Conservation (phyloP, 139 green algal species). For the Chlamydomonas sp. region DNA sequence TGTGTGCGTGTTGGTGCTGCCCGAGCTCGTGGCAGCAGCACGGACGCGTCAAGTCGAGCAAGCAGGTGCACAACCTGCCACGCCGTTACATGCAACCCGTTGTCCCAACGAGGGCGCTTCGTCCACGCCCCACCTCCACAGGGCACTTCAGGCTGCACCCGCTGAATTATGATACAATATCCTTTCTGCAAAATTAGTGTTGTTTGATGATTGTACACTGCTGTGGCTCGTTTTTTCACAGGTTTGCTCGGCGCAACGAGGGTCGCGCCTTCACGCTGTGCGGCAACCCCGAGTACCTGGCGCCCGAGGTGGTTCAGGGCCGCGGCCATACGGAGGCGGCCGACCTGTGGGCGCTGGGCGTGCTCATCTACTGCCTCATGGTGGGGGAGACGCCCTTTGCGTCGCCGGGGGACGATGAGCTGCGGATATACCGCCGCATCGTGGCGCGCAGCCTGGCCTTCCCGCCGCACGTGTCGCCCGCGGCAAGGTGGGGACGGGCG, state of each 20-base stretch:
- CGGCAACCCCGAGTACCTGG: slow-evolving; percentile 75
- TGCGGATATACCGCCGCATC: slow-evolving; percentile 70
- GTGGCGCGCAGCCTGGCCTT: slow-evolving; percentile 42
- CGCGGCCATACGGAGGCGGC: slow-evolving; percentile 59
- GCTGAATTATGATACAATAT: not conserved
- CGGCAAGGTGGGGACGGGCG: slow-evolving; percentile 9
- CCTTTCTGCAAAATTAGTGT: slow-evolving; percentile 1
- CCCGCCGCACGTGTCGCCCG: slow-evolving; percentile 55
- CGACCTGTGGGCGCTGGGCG: slow-evolving; percentile 79
- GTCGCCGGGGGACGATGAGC: slow-evolving; percentile 65
- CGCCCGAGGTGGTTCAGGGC: slow-evolving; percentile 74
- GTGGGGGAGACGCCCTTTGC: slow-evolving; percentile 61
- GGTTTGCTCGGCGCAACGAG: slow-evolving; percentile 66
- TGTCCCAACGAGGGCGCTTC: no score
- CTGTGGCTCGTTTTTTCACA: not conserved
- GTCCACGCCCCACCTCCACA: no score
- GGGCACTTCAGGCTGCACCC: not conserved
- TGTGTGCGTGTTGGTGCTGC: no score
- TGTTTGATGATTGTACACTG: not conserved
- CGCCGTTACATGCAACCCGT: no score
- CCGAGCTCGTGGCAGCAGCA: no score
- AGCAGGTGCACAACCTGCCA: no score
- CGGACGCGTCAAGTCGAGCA: no score
- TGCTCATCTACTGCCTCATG: slow-evolving; percentile 78
- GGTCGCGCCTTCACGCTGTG: slow-evolving; percentile 82